Percentiles rank a stretch among this genome's conserved stretches.
phyloP scores from a whole-genome alignment of 129 eudicot genomes.

The Oenanthe sinensis region DNA sequence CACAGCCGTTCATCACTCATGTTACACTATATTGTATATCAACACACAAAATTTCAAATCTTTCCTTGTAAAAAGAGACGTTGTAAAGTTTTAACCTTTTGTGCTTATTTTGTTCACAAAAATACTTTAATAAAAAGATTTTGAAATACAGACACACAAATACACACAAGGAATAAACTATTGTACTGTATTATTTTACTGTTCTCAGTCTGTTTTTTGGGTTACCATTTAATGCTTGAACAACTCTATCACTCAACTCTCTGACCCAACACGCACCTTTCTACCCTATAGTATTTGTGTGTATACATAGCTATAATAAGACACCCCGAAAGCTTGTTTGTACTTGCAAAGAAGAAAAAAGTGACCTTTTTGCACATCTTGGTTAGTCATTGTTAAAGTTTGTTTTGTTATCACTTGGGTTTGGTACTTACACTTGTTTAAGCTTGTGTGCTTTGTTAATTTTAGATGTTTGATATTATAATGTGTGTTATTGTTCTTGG shows the following conservation, averaged over 20 bases:
- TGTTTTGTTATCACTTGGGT: constrained; percentile 7
- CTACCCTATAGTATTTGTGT: not conserved
- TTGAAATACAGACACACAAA: not conserved
- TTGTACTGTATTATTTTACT: not conserved
- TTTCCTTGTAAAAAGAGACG: constrained; percentile 74
- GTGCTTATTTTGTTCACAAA: not conserved
- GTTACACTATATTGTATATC: not conserved
- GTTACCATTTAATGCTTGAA: constrained; percentile 53
- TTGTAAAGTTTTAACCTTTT: constrained; percentile 54
- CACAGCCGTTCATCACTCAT: not conserved
- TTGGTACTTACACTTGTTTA: constrained; percentile 14
- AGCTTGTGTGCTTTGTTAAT: constrained; percentile 1
- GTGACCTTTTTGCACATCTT: constrained; percentile 26
- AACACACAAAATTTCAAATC: constrained; percentile 55
- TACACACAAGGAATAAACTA: not conserved
- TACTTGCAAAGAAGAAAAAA: constrained; percentile 4
- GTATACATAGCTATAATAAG: not conserved
- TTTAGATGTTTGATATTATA: not conserved
- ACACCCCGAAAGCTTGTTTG: constrained; percentile 20
- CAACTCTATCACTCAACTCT: constrained; percentile 17
- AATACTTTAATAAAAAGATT: not conserved
- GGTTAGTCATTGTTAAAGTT: constrained; percentile 26
- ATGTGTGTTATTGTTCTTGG: not conserved
- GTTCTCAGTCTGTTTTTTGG: constrained; percentile 2
- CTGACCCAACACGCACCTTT: constrained; percentile 12